These are phyloP conservation scores for Phytophthora nicotianae DNA, from an alignment of 352 stramenopile genomes.

Conservation along the genomic window DNA sequence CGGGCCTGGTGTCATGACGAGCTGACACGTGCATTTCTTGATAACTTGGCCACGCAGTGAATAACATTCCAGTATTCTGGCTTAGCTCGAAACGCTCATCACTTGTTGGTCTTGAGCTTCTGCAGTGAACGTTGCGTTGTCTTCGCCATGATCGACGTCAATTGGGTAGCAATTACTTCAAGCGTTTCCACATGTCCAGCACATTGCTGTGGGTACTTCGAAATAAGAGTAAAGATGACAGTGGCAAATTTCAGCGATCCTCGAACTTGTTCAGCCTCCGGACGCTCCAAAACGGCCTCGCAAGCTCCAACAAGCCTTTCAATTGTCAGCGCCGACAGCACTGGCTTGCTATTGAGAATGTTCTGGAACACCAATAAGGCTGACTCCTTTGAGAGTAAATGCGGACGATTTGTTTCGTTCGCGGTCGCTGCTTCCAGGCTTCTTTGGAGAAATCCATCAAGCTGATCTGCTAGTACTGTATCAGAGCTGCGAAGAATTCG, in stretches of 20 bases:
- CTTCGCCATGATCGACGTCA: slow-evolving; percentile 69
- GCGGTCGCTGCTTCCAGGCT: slow-evolving; percentile 19
- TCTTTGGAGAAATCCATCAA: slow-evolving; percentile 55
- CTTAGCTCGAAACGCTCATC: slow-evolving; percentile 1
- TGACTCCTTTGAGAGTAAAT: slow-evolving; percentile 67
- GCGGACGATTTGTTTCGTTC: slow-evolving; percentile 9
- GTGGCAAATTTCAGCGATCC: slow-evolving; percentile 68
- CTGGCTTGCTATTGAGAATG: slow-evolving; percentile 63
- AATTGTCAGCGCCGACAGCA: slow-evolving; percentile 48
- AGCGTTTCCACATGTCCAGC: slow-evolving; percentile 46
- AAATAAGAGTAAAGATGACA: slow-evolving; percentile 68
- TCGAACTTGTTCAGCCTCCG: slow-evolving; percentile 33
- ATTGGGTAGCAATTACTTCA: slow-evolving; percentile 44
- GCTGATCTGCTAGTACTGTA: slow-evolving; percentile 47
- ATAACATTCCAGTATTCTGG: slow-evolving; percentile 7
- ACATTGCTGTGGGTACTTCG: slow-evolving; percentile 65
- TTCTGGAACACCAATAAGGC: slow-evolving; percentile 79
- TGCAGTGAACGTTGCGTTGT: slow-evolving; percentile 70
- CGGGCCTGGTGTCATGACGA: too few relatives aligned
- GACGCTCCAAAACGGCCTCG: slow-evolving; percentile 46
- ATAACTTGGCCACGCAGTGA: not conserved
- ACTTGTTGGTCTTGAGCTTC: slow-evolving; percentile 55
- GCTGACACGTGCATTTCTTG: slow-evolving; percentile 6
- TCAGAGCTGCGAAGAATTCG: slow-evolving; percentile 61
- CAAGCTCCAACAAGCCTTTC: slow-evolving; percentile 53